Percentiles rank a stretch among this genome's conserved stretches.
Conservation (phyloP, 2,329 filamentous ascomycete species). For the Aphanoascus verrucosus region DNA sequence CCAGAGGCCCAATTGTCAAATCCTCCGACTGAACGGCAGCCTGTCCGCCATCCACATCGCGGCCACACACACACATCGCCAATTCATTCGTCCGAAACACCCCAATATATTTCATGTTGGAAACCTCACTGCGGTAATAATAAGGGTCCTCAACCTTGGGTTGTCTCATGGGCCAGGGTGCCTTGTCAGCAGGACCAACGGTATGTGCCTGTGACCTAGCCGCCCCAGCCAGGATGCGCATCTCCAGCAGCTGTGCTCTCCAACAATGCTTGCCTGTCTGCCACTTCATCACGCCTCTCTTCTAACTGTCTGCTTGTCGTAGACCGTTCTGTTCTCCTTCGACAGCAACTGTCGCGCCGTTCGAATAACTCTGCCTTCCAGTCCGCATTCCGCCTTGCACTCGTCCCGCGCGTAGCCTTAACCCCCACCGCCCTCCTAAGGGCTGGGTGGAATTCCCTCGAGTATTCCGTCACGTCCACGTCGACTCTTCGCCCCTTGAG, state of each 20-base stretch:
- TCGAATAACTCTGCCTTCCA: neutral
- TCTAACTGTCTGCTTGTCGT: neutral
- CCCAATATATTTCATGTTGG: too few relatives aligned
- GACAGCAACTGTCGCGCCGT: neutral
- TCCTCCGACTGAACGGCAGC: too few relatives aligned
- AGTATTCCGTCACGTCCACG: neutral
- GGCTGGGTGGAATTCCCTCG: conserved; percentile 2
- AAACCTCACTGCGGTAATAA: too few relatives aligned
- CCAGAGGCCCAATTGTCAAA: neutral
- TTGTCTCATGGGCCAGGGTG: neutral
- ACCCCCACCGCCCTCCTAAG: conserved; percentile 9
- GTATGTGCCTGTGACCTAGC: conserved; percentile 12
- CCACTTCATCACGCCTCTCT: neutral
- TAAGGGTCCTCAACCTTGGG: neutral
- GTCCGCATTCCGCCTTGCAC: neutral
- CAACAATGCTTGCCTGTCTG: conserved; percentile 2
- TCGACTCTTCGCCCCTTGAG: neutral
- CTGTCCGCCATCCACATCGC: neutral
- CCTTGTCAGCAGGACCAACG: conserved; percentile 6
- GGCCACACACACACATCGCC: neutral
- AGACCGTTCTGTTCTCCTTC: neutral
- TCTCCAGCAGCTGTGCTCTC: conserved; percentile 8
- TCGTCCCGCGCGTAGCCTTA: conserved; percentile 9
- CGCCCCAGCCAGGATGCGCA: conserved; percentile 10
- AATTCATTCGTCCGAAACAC: neutral